These are phyloP conservation scores for Saturnispora mendoncae DNA, from an alignment of 805 yeast species.

Conservation along the genomic window DNA sequence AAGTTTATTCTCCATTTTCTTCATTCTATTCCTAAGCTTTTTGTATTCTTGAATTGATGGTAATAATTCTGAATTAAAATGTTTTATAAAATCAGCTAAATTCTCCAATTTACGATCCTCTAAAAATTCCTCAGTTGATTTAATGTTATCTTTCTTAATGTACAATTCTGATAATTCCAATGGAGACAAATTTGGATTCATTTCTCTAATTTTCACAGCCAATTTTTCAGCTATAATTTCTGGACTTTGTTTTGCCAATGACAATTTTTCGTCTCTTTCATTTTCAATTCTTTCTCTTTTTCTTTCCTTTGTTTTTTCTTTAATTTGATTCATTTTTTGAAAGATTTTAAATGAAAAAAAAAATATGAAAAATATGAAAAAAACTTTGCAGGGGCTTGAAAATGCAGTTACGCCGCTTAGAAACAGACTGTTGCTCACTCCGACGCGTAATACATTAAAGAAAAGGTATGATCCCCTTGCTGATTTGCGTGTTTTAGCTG, in stretches of 20 bases:
- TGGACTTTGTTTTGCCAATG: slow-evolving; percentile 45
- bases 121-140: slow-evolving; percentile 53
- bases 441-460: slow-evolving; percentile 19
- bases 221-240: slow-evolving; percentile 61
- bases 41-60: slow-evolving; percentile 26
- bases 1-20: slow-evolving; percentile 19
- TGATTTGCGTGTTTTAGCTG: slow-evolving; percentile 26
- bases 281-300: slow-evolving; percentile 60
- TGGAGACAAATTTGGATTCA: slow-evolving; percentile 60
- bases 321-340: slow-evolving; percentile 24
- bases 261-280: slow-evolving; percentile 49
- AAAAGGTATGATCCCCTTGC: slow-evolving; percentile 26
- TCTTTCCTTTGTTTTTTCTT: slow-evolving; percentile 47
- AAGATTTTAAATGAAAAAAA: slow-evolving; percentile 10
- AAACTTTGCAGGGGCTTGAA: slow-evolving; percentile 21
- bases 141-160: slow-evolving; percentile 43
- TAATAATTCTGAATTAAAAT: slow-evolving; percentile 40
- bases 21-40: slow-evolving; percentile 24
- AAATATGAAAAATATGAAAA: background rate
- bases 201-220: slow-evolving; percentile 48
- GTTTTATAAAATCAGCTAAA: slow-evolving; percentile 44
- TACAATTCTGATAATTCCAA: slow-evolving; percentile 65
- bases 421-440: slow-evolving; percentile 23
- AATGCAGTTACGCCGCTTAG: slow-evolving; percentile 27
- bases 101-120: slow-evolving; percentile 46